Evolutionary conservation across 257 asterid genomes (phyloP), one percentile per base, ranked within the genome.

Genomic region (Nicotiana paniculata): DNA sequence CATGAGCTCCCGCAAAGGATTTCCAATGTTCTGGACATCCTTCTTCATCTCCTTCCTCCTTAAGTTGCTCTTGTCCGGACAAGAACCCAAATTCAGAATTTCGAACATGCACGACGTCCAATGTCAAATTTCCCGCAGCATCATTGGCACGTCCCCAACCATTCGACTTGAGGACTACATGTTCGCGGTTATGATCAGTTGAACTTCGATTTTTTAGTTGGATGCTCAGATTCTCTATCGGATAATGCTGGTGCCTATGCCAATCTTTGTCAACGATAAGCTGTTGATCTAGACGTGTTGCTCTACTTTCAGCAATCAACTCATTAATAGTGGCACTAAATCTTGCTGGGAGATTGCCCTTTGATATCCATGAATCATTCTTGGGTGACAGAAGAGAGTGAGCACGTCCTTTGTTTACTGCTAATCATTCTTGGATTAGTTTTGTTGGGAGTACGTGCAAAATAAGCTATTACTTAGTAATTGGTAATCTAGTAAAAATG

Each of bases 381-480:
- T 85, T 85, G 3, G 91, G 87, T 89, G 97, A 93, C 97, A 93
- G 94, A 93, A 89, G 95, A 92, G 97, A 92, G 94, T 84, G 93
- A 92, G 94, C 97, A 92, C 91, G 75, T 82, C 83, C 90, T 30
- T 79, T 43, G 59, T 58, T 83, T 13, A 39, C 81, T 48, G 82
- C 63, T 5, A 77, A 65, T 81, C 81, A 21, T 78, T 5, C 81
- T 43, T 3, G 6, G 81, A 66, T 70, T 16, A 64, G 65, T 3
- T 80, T 66, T 6, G 68, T 82, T 61, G 51, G 59, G 21, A 21
- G 24, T 21, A 53, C 16, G 8, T 37, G 54, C 64, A 30, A 51
- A 11, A 16, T 32, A 28, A 37, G 37, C 15, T 37, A 21, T 21
- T 21, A 21, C 24, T 28, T 32, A 39, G 48, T 39, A 39, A 39